These are phyloP conservation scores for Leptographium flavum DNA, from an alignment of 2,329 filamentous ascomycete genomes.

Conservation along the genomic window DNA sequence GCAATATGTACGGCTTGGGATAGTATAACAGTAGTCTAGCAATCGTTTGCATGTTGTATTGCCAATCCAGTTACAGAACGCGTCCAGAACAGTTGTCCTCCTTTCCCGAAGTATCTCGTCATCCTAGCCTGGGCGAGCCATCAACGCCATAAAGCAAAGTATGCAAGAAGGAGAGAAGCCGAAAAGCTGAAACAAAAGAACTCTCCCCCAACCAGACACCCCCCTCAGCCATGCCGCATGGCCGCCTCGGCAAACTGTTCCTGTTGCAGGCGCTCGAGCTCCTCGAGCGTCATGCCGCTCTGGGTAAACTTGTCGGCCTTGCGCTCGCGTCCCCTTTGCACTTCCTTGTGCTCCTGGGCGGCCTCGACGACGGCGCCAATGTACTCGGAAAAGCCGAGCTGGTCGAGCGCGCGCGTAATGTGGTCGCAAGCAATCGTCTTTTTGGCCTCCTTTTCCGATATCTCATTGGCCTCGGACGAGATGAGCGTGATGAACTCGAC, in stretches of 20 bases:
- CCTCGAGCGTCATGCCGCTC: slow-evolving; percentile 81
- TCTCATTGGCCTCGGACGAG: slow-evolving; percentile 97
- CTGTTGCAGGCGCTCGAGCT: slow-evolving; percentile 77
- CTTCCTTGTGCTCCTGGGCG: slow-evolving; percentile 82
- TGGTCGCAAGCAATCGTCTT: slow-evolving; percentile 98
- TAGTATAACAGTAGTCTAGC: not conserved
- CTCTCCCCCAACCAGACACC: too few species aligned
- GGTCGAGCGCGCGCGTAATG: slow-evolving; percentile 85
- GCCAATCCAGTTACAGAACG: not conserved
- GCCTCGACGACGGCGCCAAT: slow-evolving; percentile 77
- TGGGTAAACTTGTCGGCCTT: slow-evolving; percentile 95
- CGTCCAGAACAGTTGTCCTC: not conserved
- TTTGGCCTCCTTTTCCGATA: slow-evolving; percentile 96
- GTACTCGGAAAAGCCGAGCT: slow-evolving; percentile 86
- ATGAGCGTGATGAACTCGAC: slow-evolving; percentile 98
- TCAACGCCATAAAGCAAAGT: not conserved
- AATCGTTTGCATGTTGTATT: not conserved
- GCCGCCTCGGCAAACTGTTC: slow-evolving; percentile 78
- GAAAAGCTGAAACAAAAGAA: too few species aligned
- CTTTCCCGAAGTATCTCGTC: too few species aligned
- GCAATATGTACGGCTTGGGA: not conserved
- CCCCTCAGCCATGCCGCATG: slow-evolving; percentile 45
- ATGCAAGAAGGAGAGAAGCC: not conserved
- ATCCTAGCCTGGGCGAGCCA: too few species aligned
- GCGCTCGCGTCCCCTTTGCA: slow-evolving; percentile 87